These are phyloP conservation scores for Blastomyces parvus DNA, from an alignment of 2,329 filamentous ascomycete species.

Conservation along the genomic window DNA sequence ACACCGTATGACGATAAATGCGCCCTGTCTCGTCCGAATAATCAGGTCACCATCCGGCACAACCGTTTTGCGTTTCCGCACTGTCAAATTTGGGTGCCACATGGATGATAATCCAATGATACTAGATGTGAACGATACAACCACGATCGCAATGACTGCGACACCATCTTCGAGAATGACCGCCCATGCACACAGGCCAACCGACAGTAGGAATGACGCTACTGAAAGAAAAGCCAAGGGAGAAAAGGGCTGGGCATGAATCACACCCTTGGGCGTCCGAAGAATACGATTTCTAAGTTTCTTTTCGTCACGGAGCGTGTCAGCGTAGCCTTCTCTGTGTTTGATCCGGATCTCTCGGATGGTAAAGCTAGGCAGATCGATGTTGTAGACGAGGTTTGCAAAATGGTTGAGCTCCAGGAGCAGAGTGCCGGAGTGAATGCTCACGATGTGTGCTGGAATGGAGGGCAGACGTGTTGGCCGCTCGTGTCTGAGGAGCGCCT, in stretches of 20 bases:
- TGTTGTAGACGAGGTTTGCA: conserved; percentile 50
- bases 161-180: conserved; percentile 40
- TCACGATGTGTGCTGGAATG: conserved; percentile 46
- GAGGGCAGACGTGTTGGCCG: conserved; percentile 49
- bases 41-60: conserved; percentile 52
- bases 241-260: conserved; percentile 36
- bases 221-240: conserved; percentile 47
- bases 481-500: conserved; percentile 50
- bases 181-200: conserved; percentile 18
- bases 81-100: conserved; percentile 49
- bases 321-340: conserved; percentile 4
- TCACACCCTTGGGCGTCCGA: conserved; percentile 8
- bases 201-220: conserved; percentile 37
- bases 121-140: conserved; percentile 46
- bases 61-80: conserved; percentile 39
- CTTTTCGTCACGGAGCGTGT: conserved; percentile 24
- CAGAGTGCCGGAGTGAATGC: conserved; percentile 49
- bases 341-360: conserved; percentile 39
- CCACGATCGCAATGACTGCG: conserved; percentile 43
- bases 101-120: conserved; percentile 49
- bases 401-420: conserved; percentile 52
- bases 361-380: conserved; percentile 40
- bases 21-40: conserved; percentile 51
- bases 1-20: conserved; percentile 50
- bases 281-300: conserved; percentile 7